A percentile compares a stretch with the other conserved stretches of the same genome.
Evolutionary conservation across 1,284 basidiomycete species (phyloP).

Genomic region (Sporisorium reilianum): DNA sequence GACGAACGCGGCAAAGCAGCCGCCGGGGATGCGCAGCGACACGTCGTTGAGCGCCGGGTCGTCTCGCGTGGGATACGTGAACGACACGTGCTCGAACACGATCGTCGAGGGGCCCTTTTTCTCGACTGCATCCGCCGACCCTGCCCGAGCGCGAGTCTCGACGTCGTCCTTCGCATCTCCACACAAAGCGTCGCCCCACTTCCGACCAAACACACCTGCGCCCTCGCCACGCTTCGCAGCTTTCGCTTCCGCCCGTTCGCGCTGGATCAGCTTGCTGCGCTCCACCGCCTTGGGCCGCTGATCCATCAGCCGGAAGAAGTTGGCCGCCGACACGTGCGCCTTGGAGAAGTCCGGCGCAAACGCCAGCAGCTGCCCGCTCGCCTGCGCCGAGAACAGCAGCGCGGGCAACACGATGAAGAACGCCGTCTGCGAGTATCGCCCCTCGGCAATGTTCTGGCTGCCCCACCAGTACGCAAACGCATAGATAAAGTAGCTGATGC

Average conservation of each 20-base stretch:
- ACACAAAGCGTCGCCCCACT: background rate
- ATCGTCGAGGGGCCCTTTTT: slow-evolving; percentile 17
- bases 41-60: slow-evolving; percentile 55
- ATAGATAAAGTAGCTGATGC: slow-evolving; percentile 63
- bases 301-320: slow-evolving; percentile 59
- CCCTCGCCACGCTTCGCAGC: background rate
- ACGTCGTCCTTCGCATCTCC: slow-evolving; percentile 82
- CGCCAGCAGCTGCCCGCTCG: slow-evolving; percentile 61
- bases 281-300: slow-evolving; percentile 79
- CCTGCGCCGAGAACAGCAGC: slow-evolving; percentile 62
- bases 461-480: slow-evolving; percentile 66
- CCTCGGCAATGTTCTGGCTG: slow-evolving; percentile 57
- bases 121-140: slow-evolving; percentile 15
- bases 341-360: slow-evolving; percentile 61
- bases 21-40: slow-evolving; percentile 52
- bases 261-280: slow-evolving; percentile 46
- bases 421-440: slow-evolving; percentile 53
- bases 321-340: slow-evolving; percentile 58
- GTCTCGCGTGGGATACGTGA: slow-evolving; percentile 46
- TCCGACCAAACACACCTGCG: background rate
- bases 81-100: slow-evolving; percentile 37
- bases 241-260: slow-evolving; percentile 61
- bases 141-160: slow-evolving; percentile 83
- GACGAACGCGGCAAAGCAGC: slow-evolving; percentile 72
- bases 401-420: slow-evolving; percentile 64